A percentile compares a stretch with the other conserved stretches of the same genome.
phyloP scores from a whole-genome alignment of 176 grass and related monocot genomes.

The Chloris gayana region DNA sequence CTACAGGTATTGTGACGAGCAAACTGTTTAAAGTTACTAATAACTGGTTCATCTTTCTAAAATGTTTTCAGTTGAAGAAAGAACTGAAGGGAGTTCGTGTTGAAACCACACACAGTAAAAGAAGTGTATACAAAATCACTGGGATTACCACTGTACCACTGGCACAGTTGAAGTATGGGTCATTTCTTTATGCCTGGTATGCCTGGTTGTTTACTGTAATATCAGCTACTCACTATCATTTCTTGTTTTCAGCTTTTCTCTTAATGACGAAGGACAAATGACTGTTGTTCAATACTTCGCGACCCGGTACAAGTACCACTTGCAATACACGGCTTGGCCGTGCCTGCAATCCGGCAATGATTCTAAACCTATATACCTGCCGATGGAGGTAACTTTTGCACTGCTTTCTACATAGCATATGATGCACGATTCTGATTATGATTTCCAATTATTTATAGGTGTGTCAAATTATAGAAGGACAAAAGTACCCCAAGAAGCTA shows the following conservation, averaged over 20 bases:
- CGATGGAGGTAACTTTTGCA: constrained; percentile 67
- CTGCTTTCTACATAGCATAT: constrained; percentile 3
- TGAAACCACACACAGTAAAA: constrained; percentile 57
- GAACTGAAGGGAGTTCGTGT: constrained; percentile 67
- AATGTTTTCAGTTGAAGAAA: constrained; percentile 64
- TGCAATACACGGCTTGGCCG: constrained; percentile 46
- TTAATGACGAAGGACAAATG: constrained; percentile 35
- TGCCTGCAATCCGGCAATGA: constrained; percentile 67
- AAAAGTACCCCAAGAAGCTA: no score
- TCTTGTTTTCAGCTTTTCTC: constrained; percentile 64
- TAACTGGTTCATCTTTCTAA: neutral
- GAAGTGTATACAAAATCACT: no score
- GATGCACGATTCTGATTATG: neutral
- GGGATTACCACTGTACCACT: constrained; percentile 55
- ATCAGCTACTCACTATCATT: neutral
- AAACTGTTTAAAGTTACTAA: constrained; percentile 11
- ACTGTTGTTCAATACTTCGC: constrained; percentile 70
- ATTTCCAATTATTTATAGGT: constrained; percentile 51
- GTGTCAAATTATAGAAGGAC: constrained; percentile 73
- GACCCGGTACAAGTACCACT: constrained; percentile 44
- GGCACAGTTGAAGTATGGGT: constrained; percentile 56
- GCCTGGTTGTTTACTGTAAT: neutral
- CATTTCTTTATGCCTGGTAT: constrained; percentile 2
- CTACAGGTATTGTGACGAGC: neutral
- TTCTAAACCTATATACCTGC: constrained; percentile 63